Conservation (phyloP, 2,329 filamentous ascomycete genomes). For the Ceratocystis colombiana region DNA sequence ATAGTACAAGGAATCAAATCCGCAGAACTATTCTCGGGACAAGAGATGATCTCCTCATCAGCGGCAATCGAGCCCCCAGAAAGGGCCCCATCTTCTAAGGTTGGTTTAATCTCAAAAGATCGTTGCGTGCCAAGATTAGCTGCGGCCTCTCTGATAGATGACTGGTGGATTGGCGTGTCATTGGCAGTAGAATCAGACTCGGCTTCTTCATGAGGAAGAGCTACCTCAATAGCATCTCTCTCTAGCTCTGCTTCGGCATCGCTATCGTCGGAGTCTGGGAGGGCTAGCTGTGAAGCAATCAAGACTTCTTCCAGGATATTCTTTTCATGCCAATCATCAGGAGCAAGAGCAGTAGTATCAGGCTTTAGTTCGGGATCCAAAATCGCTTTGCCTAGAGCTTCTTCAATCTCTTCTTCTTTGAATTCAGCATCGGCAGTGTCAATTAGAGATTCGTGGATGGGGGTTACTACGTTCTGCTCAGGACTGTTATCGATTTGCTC, state of each 20-base stretch:
- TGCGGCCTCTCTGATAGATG: not conserved
- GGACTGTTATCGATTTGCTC: not conserved
- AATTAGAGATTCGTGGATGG: not conserved
- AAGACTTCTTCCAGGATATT: not conserved
- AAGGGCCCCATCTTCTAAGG: not conserved
- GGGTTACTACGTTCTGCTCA: not conserved
- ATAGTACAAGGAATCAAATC: not conserved
- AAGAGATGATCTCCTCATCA: not conserved
- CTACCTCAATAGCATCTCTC: not conserved
- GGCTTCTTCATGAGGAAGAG: not conserved
- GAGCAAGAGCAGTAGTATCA: not conserved
- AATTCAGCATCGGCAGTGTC: not conserved
- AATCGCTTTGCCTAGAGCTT: not conserved
- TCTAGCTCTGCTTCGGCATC: not conserved
- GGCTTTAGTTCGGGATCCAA: not conserved
- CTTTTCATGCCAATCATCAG: not conserved
- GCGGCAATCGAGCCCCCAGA: not conserved
- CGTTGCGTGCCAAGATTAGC: not conserved
- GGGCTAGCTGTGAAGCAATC: not conserved
- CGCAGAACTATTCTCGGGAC: not conserved
- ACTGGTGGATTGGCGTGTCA: not conserved
- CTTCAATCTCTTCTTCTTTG: not conserved
- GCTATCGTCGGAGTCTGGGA: not conserved
- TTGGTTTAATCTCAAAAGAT: not conserved
- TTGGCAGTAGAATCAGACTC: not conserved